These are phyloP conservation scores for Petrea volubilis DNA, from an alignment of 257 asterid genomes.

Conservation along the genomic window DNA sequence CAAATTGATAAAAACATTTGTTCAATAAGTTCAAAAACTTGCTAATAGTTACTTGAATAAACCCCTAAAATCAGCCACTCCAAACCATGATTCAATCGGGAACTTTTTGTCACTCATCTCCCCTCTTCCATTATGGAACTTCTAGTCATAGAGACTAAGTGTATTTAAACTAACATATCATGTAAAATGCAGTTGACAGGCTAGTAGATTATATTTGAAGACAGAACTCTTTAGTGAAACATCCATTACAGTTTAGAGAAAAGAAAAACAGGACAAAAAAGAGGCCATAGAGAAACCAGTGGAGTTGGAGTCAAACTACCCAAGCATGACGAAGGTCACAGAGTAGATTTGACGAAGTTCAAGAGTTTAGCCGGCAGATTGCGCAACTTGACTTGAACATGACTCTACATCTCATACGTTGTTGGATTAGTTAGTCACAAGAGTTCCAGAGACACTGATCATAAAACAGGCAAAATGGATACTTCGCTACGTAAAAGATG, in stretches of 20 bases:
- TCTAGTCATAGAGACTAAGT: neutral
- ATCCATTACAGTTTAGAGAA: neutral
- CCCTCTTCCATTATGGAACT: neutral
- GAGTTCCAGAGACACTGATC: no score
- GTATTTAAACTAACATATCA: neutral
- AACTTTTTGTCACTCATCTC: neutral
- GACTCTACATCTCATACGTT: no score
- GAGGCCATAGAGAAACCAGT: no score
- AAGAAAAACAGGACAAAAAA: neutral
- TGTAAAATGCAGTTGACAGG: neutral
- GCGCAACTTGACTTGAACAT: no score
- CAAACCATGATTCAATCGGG: neutral
- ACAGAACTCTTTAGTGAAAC: neutral
- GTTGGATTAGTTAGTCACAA: no score
- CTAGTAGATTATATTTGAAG: neutral
- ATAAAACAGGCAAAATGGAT: no score
- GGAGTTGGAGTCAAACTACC: no score
- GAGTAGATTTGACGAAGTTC: no score
- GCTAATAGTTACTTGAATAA: neutral
- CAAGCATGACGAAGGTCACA: no score
- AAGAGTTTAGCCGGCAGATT: no score
- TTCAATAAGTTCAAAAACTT: neutral
- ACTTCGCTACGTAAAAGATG: no score
- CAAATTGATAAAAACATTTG: neutral
- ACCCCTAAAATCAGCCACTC: neutral